These are phyloP conservation scores for Rhodotorula graminis DNA, from an alignment of 768 basidiomycete species.

Conservation along the genomic window DNA sequence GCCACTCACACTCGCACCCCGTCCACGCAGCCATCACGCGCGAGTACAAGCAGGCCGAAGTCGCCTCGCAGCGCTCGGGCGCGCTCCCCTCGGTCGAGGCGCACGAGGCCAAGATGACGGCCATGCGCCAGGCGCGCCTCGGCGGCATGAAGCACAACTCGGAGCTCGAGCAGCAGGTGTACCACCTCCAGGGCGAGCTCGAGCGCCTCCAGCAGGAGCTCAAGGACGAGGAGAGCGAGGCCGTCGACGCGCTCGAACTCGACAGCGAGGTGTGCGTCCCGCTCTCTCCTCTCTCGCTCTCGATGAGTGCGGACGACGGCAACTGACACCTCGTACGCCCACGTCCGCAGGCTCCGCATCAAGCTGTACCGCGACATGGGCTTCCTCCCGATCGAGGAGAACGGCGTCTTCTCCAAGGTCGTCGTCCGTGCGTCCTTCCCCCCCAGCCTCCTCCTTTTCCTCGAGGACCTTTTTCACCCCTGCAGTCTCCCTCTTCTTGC, in stretches of 20 bases:
- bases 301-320: not conserved
- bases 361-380: constrained; percentile 38
- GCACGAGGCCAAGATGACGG: constrained; percentile 27
- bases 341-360: constrained; percentile 9
- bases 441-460: not conserved
- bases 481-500: too few relatives aligned
- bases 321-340: not conserved
- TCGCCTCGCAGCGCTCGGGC: constrained; percentile 22
- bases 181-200: constrained; percentile 27
- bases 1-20: not conserved
- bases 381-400: constrained; percentile 35
- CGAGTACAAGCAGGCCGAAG: constrained; percentile 16
- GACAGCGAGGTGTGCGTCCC: constrained; percentile 34
- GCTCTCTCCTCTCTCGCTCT: not conserved
- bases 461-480: too few relatives aligned
- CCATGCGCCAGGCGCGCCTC: constrained; percentile 16
- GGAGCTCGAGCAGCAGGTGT: constrained; percentile 34
- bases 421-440: constrained; percentile 29
- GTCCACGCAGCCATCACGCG: constrained; percentile 20
- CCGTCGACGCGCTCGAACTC: constrained; percentile 21
- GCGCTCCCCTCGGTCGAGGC: constrained; percentile 11
- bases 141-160: constrained; percentile 24
- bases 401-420: constrained; percentile 28
- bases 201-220: constrained; percentile 32
- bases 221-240: constrained; percentile 35